These are phyloP conservation scores for Globisporangium cystogenes DNA, from an alignment of 352 stramenopile species.

Conservation along the genomic window DNA sequence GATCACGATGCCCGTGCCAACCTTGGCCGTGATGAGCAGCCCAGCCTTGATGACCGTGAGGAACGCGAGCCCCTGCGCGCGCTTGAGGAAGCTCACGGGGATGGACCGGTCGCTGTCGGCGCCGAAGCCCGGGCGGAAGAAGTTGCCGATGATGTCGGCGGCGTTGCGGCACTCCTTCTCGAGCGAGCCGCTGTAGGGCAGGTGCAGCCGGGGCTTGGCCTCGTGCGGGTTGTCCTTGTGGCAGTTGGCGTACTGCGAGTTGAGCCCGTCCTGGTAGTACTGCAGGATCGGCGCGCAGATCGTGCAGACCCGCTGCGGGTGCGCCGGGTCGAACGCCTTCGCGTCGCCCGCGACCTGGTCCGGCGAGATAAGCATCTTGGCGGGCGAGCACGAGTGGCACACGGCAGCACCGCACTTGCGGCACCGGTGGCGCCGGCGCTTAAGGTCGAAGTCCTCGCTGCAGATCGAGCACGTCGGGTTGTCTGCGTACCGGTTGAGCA, in stretches of 20 bases:
- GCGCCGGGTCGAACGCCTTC: constrained; percentile 68
- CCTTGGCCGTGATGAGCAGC: constrained; percentile 77
- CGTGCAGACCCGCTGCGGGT: constrained; percentile 76
- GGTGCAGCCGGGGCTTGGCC: constrained; percentile 59
- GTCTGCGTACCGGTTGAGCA: constrained; percentile 41
- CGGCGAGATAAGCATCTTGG: constrained; percentile 69
- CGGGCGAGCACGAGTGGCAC: constrained; percentile 62
- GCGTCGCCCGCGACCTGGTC: constrained; percentile 45
- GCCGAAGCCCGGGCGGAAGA: constrained; percentile 63
- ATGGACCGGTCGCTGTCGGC: constrained; percentile 75
- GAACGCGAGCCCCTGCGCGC: constrained; percentile 78
- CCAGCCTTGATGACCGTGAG: constrained; percentile 84
- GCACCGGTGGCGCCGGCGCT: constrained; percentile 63
- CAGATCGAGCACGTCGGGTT: constrained; percentile 73
- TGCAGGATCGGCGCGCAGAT: constrained; percentile 76
- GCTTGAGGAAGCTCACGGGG: constrained; percentile 73
- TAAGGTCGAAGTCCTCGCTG: constrained; percentile 72
- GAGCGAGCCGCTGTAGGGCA: constrained; percentile 68
- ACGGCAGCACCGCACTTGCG: constrained; percentile 69
- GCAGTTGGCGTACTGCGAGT: constrained; percentile 70
- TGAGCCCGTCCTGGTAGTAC: constrained; percentile 63
- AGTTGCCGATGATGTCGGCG: constrained; percentile 76
- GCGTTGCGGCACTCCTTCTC: constrained; percentile 74
- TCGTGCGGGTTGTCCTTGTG: constrained; percentile 81
- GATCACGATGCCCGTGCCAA: constrained; percentile 88